Conservation (phyloP, 495 filamentous ascomycete genomes). For the Hypoxylon trugodes region DNA sequence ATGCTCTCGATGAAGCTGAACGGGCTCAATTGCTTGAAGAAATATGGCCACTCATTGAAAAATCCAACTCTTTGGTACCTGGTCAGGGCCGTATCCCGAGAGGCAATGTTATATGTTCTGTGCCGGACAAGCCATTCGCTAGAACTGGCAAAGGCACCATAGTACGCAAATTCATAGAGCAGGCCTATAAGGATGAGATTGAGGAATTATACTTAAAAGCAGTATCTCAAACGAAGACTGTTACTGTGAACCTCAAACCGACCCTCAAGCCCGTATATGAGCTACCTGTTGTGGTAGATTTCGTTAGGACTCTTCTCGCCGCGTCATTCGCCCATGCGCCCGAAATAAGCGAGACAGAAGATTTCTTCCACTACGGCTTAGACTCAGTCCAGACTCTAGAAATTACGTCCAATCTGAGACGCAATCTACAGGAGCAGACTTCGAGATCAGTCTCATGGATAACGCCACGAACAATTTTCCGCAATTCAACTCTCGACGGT, state of each 20-base stretch:
- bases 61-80: conserved; percentile 58
- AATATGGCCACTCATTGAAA: conserved; percentile 60
- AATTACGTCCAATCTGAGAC: conserved; percentile 10
- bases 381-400: conserved; percentile 50
- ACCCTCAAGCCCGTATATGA: neutral
- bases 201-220: neutral
- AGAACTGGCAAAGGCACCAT: conserved; percentile 67
- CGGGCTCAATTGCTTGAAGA: conserved; percentile 40
- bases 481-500: conserved; percentile 4
- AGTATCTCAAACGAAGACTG: neutral
- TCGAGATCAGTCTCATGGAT: conserved; percentile 3
- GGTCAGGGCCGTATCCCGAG: conserved; percentile 61
- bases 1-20: neutral
- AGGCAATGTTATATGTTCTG: conserved; percentile 50
- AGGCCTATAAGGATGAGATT: conserved; percentile 49
- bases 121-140: conserved; percentile 49
- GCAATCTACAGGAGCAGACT: conserved; percentile 6
- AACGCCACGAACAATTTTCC: conserved; percentile 8
- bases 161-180: conserved; percentile 61
- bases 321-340: neutral
- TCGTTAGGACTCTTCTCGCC: neutral
- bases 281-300: conserved; percentile 28
- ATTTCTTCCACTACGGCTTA: conserved; percentile 51
- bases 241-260: neutral
- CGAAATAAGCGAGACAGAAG: conserved; percentile 31